Percentiles rank a stretch among this genome's conserved stretches.
Conservation (phyloP, 1,284 basidiomycete genomes). For the Peniophora sp. region DNA sequence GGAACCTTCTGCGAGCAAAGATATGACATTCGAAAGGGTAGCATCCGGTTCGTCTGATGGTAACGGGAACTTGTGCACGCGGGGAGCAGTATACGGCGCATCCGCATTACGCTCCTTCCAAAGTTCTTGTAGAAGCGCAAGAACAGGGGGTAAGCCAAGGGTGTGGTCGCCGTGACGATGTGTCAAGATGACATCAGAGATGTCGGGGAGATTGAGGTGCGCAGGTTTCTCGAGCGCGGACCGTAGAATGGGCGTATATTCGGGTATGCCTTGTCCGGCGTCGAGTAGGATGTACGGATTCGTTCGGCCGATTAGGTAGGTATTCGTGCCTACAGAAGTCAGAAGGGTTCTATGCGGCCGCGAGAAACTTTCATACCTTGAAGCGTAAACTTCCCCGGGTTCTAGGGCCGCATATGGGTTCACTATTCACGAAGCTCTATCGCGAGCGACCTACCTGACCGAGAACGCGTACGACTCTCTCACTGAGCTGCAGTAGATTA, state of each 20-base stretch:
- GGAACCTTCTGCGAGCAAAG: constrained; percentile 33
- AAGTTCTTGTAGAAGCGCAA: constrained; percentile 54
- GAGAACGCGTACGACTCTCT: constrained; percentile 55
- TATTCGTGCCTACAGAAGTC: constrained; percentile 70
- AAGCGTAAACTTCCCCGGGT: constrained; percentile 86
- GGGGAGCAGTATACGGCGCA: constrained; percentile 48
- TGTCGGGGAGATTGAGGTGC: constrained; percentile 32
- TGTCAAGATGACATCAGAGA: constrained; percentile 85
- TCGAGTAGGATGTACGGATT: constrained; percentile 81
- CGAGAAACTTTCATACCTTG: constrained; percentile 49
- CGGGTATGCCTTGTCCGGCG: constrained; percentile 73
- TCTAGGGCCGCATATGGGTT: constrained; percentile 34
- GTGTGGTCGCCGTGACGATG: constrained; percentile 90
- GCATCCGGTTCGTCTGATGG: constrained; percentile 12
- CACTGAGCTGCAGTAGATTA: constrained; percentile 43
- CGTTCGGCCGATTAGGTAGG: constrained; percentile 72
- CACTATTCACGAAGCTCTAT: background rate
- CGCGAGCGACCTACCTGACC: constrained; percentile 51
- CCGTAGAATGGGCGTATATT: constrained; percentile 64
- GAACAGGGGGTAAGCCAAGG: constrained; percentile 68
- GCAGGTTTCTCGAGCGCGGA: constrained; percentile 38
- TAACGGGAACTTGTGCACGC: constrained; percentile 63
- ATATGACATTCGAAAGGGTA: constrained; percentile 32
- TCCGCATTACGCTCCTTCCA: constrained; percentile 42
- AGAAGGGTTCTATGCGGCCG: background rate